Base-by-base conservation (phyloP, 2,329 filamentous ascomycete genomes). In the Sclerotiophoma versabilis region DNA sequence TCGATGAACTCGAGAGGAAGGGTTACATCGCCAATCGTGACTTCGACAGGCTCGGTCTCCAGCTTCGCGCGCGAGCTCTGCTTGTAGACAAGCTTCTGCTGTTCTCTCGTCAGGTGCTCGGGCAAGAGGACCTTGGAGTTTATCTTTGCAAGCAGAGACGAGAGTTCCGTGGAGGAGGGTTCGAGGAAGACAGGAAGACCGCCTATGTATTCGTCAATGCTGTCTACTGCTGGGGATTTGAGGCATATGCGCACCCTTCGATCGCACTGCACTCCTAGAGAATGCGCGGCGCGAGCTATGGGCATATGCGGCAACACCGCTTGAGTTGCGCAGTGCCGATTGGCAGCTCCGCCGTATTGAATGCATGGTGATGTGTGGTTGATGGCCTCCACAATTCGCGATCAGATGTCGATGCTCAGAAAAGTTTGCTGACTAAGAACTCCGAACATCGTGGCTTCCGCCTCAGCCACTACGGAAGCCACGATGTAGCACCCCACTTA, bases 111-210 rank as follows among this genome's bases (percentile, higher is more conserved):
- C 46, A 82, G 74, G 63, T 79, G 76, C 6, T 50, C 49, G 12
- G 79, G 79, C 19, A 81, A 71, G 53, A 81, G 73, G 60, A 81
- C 64, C 44, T 77, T 76, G 38, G 68, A 69, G 57, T 80, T 79
- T 46, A 80, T 66, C 9, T 58, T 69, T 5, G 66, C 58, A 52
- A 82, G 76, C 29, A 78, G 58, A 17, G 63, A 43, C 43, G 77
- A 67, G 49, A 81, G 76, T 37, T 77, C 72, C 42, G 75, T 67
- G 12, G 71, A 73, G 10, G 77, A 74, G 10, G 78, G 72, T 29
- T 74, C 63, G 43, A 68, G 62, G 71, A 80, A 82, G 36, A 63
- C 60, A 15, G 79, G 78, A 5, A 80, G 68, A 32, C 68, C 60
- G 58, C 71, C 75, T 75, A 49, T 22, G 26, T 44, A 33, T 52